Base-by-base conservation (phyloP, 2,329 filamentous ascomycete genomes). In the Neocatenulostroma microsporum region DNA sequence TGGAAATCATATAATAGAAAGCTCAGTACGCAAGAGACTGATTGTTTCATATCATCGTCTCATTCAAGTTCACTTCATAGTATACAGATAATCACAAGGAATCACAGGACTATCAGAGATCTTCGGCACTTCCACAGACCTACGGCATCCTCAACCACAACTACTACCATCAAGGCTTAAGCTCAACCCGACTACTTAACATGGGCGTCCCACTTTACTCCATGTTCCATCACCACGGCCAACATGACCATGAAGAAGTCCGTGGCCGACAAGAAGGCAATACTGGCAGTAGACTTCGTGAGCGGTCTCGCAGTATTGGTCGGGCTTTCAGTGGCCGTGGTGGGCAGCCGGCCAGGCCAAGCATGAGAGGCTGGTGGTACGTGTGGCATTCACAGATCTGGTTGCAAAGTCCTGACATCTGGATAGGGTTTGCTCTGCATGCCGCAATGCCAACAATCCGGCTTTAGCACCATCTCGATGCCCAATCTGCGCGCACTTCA, bases 301-400 rank as follows among this genome's bases (percentile, higher is more conserved):
- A 19, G 18, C n/a, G 29, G n/a, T 31, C 18, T 12, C 13, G 13
- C 18, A 19, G 29, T n/a, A 31, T 31, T 15, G 18, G 23, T 24
- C 23, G 23, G 8, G 23, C 23, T 24, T 24, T 24, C 23, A 24
- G 23, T n/a, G n/a, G 23, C 23, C 8, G 23, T 24, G 23, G 23
- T 24, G 23, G 23, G 13, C 19, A 15, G 34, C 9, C 20, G 20
- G 17, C 25, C 3, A 15, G 17, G 14, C 3, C 25, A 11, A 21
- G 12, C 20, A 37, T 37, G 34, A 21, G 11, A 9, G 34, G 34
- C 8, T 37, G 34, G 34, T 37, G 34, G 34, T 30, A 36, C 13
- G 33, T 17, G 13, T n/a, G 9, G 5, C 9, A n/a, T 19, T 14
- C 20, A 14, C 13, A 7, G 8, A 21, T 20, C 18, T 9, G 14